A percentile compares a stretch with the other conserved stretches of the same genome.
These are phyloP conservation scores for Pistacia vera DNA, from an alignment of 345 rosid genomes.

Conservation along the genomic window DNA sequence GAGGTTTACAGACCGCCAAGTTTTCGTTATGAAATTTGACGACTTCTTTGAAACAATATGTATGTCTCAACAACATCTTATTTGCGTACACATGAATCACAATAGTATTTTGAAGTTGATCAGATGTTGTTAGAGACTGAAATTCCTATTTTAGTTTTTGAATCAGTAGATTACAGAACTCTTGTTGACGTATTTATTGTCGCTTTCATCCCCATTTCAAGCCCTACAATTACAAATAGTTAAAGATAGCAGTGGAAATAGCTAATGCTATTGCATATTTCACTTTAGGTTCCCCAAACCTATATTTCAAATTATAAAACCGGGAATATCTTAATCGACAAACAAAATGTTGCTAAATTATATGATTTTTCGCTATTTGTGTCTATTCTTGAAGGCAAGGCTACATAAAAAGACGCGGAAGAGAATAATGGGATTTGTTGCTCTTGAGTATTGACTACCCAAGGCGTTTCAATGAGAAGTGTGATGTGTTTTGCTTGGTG, in stretches of 20 bases:
- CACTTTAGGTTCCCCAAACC: conserved; percentile 3
- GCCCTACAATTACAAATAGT: neutral
- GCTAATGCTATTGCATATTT: neutral
- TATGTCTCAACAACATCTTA: no score
- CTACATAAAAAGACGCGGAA: neutral
- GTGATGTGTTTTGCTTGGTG: conserved; percentile 11
- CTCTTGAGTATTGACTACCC: neutral
- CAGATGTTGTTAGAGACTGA: no score
- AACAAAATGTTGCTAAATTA: neutral
- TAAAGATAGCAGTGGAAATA: neutral
- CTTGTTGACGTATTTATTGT: no score
- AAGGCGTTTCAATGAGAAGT: conserved; percentile 24
- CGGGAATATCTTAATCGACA: conserved; percentile 5
- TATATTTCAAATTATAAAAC: conserved; percentile 16
- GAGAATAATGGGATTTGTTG: neutral
- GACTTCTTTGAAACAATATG: no score
- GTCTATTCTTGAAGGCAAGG: conserved; percentile 26
- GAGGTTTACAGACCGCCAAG: no score
- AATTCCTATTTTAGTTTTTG: no score
- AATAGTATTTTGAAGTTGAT: no score
- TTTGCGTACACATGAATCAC: no score
- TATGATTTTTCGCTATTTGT: conserved; percentile 1
- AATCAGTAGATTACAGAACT: no score
- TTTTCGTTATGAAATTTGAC: no score
- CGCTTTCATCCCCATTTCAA: no score